These are phyloP conservation scores for Sporothrix sp. DNA, from an alignment of 2,329 filamentous ascomycete genomes.

Conservation along the genomic window DNA sequence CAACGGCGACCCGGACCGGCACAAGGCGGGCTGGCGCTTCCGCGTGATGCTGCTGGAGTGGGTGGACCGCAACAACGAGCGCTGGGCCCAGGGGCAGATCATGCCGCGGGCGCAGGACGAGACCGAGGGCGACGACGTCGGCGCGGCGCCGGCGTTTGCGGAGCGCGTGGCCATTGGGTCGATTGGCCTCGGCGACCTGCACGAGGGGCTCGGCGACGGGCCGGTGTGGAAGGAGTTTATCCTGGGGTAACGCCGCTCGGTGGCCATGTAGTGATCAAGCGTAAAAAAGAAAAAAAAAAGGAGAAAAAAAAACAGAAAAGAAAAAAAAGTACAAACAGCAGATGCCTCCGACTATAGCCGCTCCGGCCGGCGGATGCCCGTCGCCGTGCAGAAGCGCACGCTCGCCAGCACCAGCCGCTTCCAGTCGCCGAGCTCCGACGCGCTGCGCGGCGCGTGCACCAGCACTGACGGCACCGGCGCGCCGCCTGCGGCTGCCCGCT, in stretches of 20 bases:
- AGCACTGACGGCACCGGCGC: constrained; percentile 21
- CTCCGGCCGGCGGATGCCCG: constrained; percentile 13
- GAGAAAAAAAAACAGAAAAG: background rate
- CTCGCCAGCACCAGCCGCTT: constrained; percentile 20
- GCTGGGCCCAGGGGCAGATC: background rate
- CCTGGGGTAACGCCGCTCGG: background rate
- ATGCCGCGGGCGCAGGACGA: background rate
- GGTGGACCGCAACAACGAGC: background rate
- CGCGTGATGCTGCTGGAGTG: background rate
- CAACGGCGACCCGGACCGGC: too few species aligned
- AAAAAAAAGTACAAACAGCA: background rate
- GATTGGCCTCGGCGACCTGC: background rate
- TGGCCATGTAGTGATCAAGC: too few species aligned
- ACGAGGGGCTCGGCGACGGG: background rate
- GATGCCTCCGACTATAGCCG: background rate
- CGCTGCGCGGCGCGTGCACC: constrained; percentile 31
- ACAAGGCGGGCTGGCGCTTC: too few species aligned
- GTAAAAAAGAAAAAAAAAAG: too few species aligned
- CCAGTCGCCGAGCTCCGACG: constrained; percentile 28
- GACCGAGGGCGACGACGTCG: too few species aligned
- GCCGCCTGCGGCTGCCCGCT: constrained; percentile 26
- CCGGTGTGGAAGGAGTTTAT: background rate
- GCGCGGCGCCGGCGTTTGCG: background rate
- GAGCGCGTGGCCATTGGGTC: background rate
- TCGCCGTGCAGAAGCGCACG: constrained; percentile 13